phyloP scores from a whole-genome alignment of 1,284 basidiomycete species.

The Trichosporon faecale region DNA sequence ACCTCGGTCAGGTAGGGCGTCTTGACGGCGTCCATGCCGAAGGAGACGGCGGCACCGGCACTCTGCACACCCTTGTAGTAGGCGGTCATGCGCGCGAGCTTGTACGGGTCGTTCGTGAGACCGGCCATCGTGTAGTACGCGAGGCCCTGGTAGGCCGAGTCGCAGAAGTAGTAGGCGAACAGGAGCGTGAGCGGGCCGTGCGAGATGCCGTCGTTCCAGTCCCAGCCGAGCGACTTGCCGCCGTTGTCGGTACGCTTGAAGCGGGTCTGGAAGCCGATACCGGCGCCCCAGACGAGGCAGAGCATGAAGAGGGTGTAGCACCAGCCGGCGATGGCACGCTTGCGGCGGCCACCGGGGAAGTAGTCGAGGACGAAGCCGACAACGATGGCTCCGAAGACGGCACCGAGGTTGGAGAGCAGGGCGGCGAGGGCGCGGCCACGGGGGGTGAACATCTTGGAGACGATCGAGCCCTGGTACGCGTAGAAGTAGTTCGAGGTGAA shows the following conservation, averaged over 20 bases:
- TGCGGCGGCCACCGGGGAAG: conserved; percentile 35
- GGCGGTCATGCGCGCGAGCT: conserved; percentile 49
- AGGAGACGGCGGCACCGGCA: conserved; percentile 54
- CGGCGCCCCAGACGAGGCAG: conserved; percentile 39
- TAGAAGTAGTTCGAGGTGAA: conserved; percentile 45
- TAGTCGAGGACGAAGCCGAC: conserved; percentile 45
- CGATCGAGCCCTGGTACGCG: conserved; percentile 43
- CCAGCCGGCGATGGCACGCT: conserved; percentile 37
- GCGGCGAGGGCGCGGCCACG: conserved; percentile 43
- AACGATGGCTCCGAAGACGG: conserved; percentile 42
- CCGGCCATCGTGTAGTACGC: conserved; percentile 43
- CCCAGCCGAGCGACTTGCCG: neutral
- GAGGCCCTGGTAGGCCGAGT: conserved; percentile 50
- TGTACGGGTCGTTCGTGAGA: conserved; percentile 39
- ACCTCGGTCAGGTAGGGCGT: conserved; percentile 43
- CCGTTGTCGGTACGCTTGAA: conserved; percentile 13
- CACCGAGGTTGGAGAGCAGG: conserved; percentile 38
- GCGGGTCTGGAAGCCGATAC: conserved; percentile 39
- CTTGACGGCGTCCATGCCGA: conserved; percentile 57
- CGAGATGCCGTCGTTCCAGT: conserved; percentile 15
- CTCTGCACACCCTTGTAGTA: conserved; percentile 51
- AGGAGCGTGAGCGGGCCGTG: conserved; percentile 20
- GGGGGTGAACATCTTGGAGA: conserved; percentile 37
- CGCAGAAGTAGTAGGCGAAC: conserved; percentile 44
- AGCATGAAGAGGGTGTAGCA: conserved; percentile 31